Evolutionary conservation across 2,329 filamentous ascomycete species (phyloP), one percentile per base, ranked within the genome.

Genomic region (Ceratocystis albifundus): DNA sequence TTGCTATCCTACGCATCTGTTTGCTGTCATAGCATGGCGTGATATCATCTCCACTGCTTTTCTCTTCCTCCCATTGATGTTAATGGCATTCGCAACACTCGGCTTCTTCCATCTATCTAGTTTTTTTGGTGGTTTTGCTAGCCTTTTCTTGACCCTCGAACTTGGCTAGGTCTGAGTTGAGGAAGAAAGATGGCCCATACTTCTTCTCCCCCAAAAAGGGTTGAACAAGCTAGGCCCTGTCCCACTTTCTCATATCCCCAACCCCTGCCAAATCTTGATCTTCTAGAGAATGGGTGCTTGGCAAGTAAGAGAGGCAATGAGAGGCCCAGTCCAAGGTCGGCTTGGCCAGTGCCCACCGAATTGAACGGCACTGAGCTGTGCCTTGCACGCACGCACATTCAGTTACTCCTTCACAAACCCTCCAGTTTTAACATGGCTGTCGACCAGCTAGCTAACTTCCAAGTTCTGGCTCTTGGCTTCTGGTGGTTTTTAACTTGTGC

Each of bases 141-240:
- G n/a, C 5, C 30, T 59, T n/a, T n/a, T 7, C 55, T n/a, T 59
- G 25, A 10, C 53, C 53, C 22, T 57, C 20, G 22, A 25, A 53
- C 22, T 25, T 55, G 55, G 55, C 55, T 30, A 59, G 32, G 55
- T 59, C 55, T 59, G 30, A 59, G 55, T 30, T 59, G 30, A 36
- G 55, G 55, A 59, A 59, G 48, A n/a, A 17, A 32, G 55, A 59
- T n/a, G 55, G 15, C 41, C 45, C 61, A 62, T 46, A 62, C 10
- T 10, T 45, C 32, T 22, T n/a, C n/a, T n/a, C n/a, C n/a, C 32
- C 32, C 55, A n/a, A 7, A 22, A 32, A 61, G 28, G 71, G 44
- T 70, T 70, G 50, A 70, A 72, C 64, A 73, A 73, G 65, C 72
- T 72, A 70, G 66, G 68, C 62, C 67, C 53, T 70, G 71, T 45